phyloP scores from a whole-genome alignment of 345 rosid species.

The Limnanthes douglasii region DNA sequence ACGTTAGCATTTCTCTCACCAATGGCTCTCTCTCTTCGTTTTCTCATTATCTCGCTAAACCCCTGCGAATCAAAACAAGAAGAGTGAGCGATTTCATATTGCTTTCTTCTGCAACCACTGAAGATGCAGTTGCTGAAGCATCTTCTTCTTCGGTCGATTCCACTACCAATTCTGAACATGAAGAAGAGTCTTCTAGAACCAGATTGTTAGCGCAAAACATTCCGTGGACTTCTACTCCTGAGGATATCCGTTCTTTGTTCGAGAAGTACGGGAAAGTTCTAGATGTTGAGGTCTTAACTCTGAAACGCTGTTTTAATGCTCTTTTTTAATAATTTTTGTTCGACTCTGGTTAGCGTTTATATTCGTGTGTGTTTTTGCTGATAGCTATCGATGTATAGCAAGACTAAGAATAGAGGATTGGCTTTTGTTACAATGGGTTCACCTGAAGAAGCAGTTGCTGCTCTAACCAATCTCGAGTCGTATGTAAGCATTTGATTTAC shows the following conservation, averaged over 20 bases:
- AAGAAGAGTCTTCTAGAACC: constrained; percentile 34
- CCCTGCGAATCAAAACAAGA: constrained; percentile 13
- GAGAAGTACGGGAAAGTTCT: constrained; percentile 52
- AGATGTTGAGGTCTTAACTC: constrained; percentile 47
- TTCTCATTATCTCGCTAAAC: constrained; percentile 5
- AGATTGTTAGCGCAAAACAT: constrained; percentile 59
- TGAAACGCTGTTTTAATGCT: neutral
- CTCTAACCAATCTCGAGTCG: constrained; percentile 43
- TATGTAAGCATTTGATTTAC: constrained; percentile 18
- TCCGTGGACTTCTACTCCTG: constrained; percentile 58
- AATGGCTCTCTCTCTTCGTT: constrained; percentile 7
- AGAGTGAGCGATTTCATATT: constrained; percentile 7
- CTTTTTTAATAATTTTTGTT: neutral
- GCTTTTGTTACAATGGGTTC: constrained; percentile 72
- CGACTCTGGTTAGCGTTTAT: constrained; percentile 4
- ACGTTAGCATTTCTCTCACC: neutral
- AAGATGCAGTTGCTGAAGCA: constrained; percentile 19
- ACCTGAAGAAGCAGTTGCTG: constrained; percentile 52
- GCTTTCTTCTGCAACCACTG: constrained; percentile 25
- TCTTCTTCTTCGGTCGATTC: neutral
- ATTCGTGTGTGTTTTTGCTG: constrained; percentile 2
- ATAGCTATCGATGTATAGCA: constrained; percentile 72
- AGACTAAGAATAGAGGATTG: constrained; percentile 57
- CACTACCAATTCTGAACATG: constrained; percentile 6
- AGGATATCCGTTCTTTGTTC: constrained; percentile 71